These are phyloP conservation scores for Colletotrichum endophyticum DNA, from an alignment of 2,329 filamentous ascomycete genomes.

Conservation along the genomic window DNA sequence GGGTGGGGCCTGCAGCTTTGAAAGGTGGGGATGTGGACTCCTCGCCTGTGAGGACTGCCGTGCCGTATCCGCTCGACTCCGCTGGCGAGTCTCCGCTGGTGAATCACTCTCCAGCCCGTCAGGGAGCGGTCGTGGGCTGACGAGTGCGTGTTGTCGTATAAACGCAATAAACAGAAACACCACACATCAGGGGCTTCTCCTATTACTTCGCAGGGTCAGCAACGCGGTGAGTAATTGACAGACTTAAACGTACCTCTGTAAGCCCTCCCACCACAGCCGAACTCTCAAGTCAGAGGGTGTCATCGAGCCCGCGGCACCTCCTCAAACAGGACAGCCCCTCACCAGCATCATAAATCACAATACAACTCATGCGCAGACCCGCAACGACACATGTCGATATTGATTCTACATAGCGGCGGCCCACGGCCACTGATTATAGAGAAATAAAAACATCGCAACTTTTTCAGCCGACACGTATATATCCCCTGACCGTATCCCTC, in stretches of 20 bases:
- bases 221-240: neutral
- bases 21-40: neutral
- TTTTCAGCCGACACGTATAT: constrained; percentile 4
- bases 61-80: neutral
- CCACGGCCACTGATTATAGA: neutral
- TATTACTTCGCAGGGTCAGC: neutral
- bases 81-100: neutral
- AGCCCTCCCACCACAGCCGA: neutral
- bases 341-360: neutral
- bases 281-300: neutral
- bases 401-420: constrained; percentile 13
- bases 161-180: neutral
- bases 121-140: neutral
- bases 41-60: neutral
- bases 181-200: neutral
- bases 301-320: neutral
- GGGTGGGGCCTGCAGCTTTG: neutral
- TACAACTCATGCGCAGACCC: neutral
- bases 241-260: neutral
- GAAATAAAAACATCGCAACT: neutral
- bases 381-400: neutral
- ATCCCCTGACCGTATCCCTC: neutral
- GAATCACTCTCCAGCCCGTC: neutral
- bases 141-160: neutral
- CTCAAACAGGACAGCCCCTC: neutral